phyloP scores from a whole-genome alignment of 352 stramenopile species.

The Globisporangium parvum region DNA sequence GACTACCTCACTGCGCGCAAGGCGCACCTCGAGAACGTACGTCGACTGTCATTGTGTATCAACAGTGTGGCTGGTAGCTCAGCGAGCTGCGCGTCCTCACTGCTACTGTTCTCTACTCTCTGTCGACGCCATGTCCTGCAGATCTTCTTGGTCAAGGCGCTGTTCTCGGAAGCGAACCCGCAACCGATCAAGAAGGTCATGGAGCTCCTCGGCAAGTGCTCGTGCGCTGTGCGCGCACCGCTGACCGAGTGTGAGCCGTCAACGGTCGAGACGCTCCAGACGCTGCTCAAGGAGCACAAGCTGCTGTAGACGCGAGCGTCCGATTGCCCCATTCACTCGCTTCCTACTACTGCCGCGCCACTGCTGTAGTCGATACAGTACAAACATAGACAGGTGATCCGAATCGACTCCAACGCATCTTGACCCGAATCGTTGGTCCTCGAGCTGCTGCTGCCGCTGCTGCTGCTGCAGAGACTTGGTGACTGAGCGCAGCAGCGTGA shows the following conservation, averaged over 20 bases:
- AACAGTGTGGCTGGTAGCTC: not conserved
- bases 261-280: conserved; percentile 56
- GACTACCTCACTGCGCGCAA: conserved; percentile 78
- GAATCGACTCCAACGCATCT: too few species aligned
- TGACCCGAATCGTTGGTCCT: too few species aligned
- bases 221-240: conserved; percentile 61
- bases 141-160: conserved; percentile 88
- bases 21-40: conserved; percentile 81
- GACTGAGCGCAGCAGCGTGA: too few species aligned
- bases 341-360: too few species aligned
- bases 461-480: too few species aligned
- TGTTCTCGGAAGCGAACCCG: conserved; percentile 90
- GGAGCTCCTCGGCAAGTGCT: conserved; percentile 85
- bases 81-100: not conserved
- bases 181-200: conserved; percentile 90
- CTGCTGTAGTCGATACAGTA: not conserved
- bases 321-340: not conserved
- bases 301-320: conserved; percentile 39
- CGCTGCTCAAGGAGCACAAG: conserved; percentile 67
- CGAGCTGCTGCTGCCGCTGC: too few species aligned
- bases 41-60: conserved; percentile 6
- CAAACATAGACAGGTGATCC: conserved; percentile 7
- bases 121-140: conserved; percentile 8
- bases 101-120: not conserved
- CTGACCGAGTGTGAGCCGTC: conserved; percentile 66